Base-by-base conservation (phyloP, 495 filamentous ascomycete genomes). In the Penicillium paxilli region DNA sequence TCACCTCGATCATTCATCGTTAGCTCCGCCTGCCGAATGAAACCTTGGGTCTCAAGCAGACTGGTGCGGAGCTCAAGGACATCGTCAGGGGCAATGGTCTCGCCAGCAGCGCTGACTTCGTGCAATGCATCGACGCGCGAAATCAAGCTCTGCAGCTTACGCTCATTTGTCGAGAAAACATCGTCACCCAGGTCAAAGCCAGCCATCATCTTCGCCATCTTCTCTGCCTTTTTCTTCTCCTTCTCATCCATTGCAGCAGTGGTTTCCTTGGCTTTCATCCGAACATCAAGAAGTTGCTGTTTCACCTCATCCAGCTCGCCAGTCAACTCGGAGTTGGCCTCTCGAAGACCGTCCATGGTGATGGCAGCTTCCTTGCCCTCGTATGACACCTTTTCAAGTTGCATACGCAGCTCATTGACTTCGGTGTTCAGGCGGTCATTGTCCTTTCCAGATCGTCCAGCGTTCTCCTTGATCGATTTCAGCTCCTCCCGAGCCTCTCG, bases 151-250 rank as follows among this genome's bases (percentile, higher is more conserved):
- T 89, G 83, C 35, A 98, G 86, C 44, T 84, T 86, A 53, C 86
- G 81, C 67, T 97, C 94, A 62, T 96, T 96, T 30, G 91, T 88
- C 37, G 89, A 94, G 71, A 97, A 92, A 14, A 91, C 83, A 49
- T 97, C 92, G 19, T 85, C 87, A 32, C 89, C 91, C 26, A 97
- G 82, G 64, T 98, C 92, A 57, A 98, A 97, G 5, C 93, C 90
- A 44, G 94, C 93, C 93, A 98, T 96, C 94, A 98, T 98, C 82
- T 96, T 90, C 23, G 94, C 94, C 94, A 98, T 98, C 67, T 91
- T 91, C 75, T 98, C 94, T 5, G 90, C 90, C 78, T 98, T 98
- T 78, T 91, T 92, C 80, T 91, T 92, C 71, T 98, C 94, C 77
- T 98, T 98, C 73, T 97, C 94, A 60, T 97, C 92, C 3, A 93